Percentiles rank a stretch among this genome's conserved stretches.
Evolutionary conservation across 352 stramenopile genomes (phyloP).

Genomic region (Phytophthora meadii): DNA sequence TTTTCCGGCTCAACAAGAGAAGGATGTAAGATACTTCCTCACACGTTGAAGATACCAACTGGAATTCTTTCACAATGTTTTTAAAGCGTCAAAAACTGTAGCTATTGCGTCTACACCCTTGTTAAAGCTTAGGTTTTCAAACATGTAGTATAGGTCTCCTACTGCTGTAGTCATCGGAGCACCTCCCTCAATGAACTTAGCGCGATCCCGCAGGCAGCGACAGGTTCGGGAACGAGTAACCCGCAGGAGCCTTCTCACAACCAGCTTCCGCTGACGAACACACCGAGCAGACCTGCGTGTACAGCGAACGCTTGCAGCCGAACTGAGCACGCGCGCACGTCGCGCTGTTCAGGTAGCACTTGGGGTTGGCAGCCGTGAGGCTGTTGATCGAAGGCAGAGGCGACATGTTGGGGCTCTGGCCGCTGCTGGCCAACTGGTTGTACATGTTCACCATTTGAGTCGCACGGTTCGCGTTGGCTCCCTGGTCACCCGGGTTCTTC

Average conservation of each 20-base stretch:
- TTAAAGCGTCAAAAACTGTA: no score
- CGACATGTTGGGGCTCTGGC: constrained; percentile 49
- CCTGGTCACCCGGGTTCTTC: constrained; percentile 47
- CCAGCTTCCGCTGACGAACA: constrained; percentile 28
- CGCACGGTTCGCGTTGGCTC: constrained; percentile 36
- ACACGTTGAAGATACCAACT: no score
- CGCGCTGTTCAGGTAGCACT: constrained; percentile 68
- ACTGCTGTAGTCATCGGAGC: no score
- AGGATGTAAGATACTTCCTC: no score
- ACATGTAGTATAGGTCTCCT: no score
- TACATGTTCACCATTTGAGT: constrained; percentile 49
- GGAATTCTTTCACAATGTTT: no score
- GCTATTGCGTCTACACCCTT: no score
- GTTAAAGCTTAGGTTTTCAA: no score
- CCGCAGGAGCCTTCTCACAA: constrained; percentile 3
- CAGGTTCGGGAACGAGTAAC: constrained; percentile 10
- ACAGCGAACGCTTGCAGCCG: constrained; percentile 62
- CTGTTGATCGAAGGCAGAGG: constrained; percentile 45
- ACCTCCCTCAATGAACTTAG: background rate
- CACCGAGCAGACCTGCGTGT: constrained; percentile 67
- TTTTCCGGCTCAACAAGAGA: no score
- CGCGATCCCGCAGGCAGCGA: background rate
- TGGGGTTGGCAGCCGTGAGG: constrained; percentile 51
- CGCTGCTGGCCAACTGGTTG: constrained; percentile 31
- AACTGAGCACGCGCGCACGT: constrained; percentile 48